A percentile compares a stretch with the other conserved stretches of the same genome.
These are phyloP conservation scores for Biscogniauxia sp. DNA, from an alignment of 2,329 filamentous ascomycete genomes.

Conservation along the genomic window DNA sequence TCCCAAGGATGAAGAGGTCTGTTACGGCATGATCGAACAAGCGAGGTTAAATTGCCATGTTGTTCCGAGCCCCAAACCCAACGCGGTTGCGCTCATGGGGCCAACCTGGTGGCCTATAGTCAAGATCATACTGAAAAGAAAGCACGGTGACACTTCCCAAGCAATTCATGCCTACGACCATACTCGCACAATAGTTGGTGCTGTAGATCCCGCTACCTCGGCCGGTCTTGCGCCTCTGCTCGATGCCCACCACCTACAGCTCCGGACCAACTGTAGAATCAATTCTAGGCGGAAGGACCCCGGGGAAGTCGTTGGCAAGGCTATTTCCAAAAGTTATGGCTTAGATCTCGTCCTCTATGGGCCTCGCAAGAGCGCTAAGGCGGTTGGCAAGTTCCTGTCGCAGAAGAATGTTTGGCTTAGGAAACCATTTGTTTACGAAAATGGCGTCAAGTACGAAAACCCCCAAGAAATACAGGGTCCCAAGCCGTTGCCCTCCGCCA, in stretches of 20 bases:
- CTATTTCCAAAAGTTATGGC: slow-evolving; percentile 58
- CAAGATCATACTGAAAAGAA: slow-evolving; percentile 66
- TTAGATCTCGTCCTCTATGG: slow-evolving; percentile 80
- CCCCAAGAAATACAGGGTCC: slow-evolving; percentile 61
- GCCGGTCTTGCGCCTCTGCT: slow-evolving; percentile 69
- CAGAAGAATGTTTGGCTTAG: slow-evolving; percentile 66
- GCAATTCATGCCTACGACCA: slow-evolving; percentile 74
- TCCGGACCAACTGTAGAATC: slow-evolving; percentile 73
- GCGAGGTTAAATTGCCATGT: slow-evolving; percentile 64
- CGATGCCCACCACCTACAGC: slow-evolving; percentile 59
- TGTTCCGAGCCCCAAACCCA: slow-evolving; percentile 68
- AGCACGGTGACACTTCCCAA: slow-evolving; percentile 51
- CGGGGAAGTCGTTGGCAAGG: slow-evolving; percentile 63
- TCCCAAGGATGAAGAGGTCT: slow-evolving; percentile 68
- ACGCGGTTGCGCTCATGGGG: slow-evolving; percentile 56
- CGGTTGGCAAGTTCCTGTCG: slow-evolving; percentile 66
- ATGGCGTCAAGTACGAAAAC: slow-evolving; percentile 70
- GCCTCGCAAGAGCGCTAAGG: slow-evolving; percentile 60
- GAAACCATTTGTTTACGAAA: slow-evolving; percentile 51
- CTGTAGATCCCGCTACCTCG: slow-evolving; percentile 67
- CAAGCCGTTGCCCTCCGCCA: slow-evolving; percentile 38
- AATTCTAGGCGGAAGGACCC: slow-evolving; percentile 61
- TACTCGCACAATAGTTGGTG: slow-evolving; percentile 69
- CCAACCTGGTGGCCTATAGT: slow-evolving; percentile 68
- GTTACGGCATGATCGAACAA: slow-evolving; percentile 73